Conservation (phyloP, 208 protist genomes). For the Leishmania tropica region DNA sequence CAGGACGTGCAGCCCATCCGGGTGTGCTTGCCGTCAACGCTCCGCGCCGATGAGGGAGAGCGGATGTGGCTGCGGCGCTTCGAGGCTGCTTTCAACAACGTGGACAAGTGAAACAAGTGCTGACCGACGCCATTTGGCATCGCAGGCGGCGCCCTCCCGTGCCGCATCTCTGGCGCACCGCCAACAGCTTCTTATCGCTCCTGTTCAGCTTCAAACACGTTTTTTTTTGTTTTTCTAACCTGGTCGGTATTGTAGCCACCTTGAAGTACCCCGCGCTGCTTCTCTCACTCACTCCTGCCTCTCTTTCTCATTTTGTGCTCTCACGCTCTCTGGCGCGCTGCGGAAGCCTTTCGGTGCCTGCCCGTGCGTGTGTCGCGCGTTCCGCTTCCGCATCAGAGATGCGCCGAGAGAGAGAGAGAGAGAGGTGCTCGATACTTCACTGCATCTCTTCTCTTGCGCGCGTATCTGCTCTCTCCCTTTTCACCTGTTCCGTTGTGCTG, state of each 20-base stretch:
- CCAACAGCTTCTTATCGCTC: background rate
- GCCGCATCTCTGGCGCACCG: background rate
- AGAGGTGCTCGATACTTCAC: too few relatives aligned
- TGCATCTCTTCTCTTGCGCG: too few relatives aligned
- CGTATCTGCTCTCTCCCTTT: too few relatives aligned
- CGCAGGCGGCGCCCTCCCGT: background rate
- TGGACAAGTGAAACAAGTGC: background rate
- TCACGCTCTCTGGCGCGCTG: too few relatives aligned
- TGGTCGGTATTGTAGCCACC: background rate
- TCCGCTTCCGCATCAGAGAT: too few relatives aligned
- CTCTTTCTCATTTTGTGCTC: background rate
- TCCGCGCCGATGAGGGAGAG: conserved; percentile 37
- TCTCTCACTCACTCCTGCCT: background rate
- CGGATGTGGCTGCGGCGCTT: conserved; percentile 49
- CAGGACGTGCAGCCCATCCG: conserved; percentile 58
- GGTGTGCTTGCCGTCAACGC: conserved; percentile 52
- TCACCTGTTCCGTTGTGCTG: background rate
- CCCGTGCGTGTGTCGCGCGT: too few relatives aligned
- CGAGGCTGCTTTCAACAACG: conserved; percentile 23
- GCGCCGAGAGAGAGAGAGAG: too few relatives aligned
- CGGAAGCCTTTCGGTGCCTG: too few relatives aligned
- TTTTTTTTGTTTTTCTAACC: background rate
- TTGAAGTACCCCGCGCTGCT: background rate
- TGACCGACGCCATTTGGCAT: background rate
- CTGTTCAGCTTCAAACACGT: background rate